Evolutionary conservation across 768 basidiomycete genomes (phyloP).

Genomic region (Lentinula sp.): DNA sequence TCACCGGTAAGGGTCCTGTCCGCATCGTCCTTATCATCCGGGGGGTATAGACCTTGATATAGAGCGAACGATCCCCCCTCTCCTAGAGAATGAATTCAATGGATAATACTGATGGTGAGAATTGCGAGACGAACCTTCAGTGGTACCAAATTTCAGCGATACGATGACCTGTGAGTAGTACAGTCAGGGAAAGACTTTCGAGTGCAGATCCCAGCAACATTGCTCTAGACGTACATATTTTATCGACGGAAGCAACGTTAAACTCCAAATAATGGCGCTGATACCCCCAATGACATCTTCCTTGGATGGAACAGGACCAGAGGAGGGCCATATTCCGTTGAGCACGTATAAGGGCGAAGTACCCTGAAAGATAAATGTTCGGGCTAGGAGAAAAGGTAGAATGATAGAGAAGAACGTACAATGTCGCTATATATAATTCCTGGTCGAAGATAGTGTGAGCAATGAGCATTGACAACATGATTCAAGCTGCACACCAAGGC

Average conservation of each 20-base stretch:
- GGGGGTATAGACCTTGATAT: constrained; percentile 55
- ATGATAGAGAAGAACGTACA: background rate
- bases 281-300: constrained; percentile 63
- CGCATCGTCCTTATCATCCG: constrained; percentile 36
- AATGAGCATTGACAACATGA: constrained; percentile 5
- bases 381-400: background rate
- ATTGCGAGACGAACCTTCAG: constrained; percentile 32
- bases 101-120: background rate
- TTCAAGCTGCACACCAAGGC: constrained; percentile 8
- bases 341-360: constrained; percentile 61
- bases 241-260: constrained; percentile 52
- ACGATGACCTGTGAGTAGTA: constrained; percentile 33
- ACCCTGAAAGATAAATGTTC: constrained; percentile 29
- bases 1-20: constrained; percentile 52
- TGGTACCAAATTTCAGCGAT: constrained; percentile 40
- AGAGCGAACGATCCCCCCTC: constrained; percentile 69
- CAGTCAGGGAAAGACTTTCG: too few relatives aligned
- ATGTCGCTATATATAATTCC: constrained; percentile 46
- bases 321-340: constrained; percentile 56
- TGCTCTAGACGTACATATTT: constrained; percentile 47
- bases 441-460: constrained; percentile 12
- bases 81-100: constrained; percentile 23
- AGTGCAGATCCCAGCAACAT: background rate
- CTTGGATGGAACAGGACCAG: constrained; percentile 36
- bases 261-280: constrained; percentile 58